Percentiles rank a stretch among this genome's conserved stretches.
phyloP scores from a whole-genome alignment of 2,329 filamentous ascomycete species.

The Alternaria metachromatica region DNA sequence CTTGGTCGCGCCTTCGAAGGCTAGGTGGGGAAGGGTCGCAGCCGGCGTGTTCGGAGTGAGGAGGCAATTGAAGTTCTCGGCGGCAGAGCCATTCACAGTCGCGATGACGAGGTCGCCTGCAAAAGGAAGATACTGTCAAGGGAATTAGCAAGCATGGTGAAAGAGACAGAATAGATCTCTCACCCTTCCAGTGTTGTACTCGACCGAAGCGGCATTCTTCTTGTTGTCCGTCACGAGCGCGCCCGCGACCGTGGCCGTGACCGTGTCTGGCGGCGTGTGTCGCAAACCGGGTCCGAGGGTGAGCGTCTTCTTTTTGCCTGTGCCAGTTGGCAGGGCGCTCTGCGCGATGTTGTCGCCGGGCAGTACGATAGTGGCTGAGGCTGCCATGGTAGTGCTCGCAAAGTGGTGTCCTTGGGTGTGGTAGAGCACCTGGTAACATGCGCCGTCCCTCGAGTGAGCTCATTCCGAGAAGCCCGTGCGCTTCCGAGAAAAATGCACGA shows the following conservation, averaged over 20 bases:
- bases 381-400: conserved; percentile 56
- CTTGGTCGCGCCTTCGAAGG: conserved; percentile 92
- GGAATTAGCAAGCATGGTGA: conserved; percentile 20
- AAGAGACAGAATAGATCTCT: conserved; percentile 22
- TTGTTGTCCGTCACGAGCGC: conserved; percentile 70
- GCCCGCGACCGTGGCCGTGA: conserved; percentile 72
- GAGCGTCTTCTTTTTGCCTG: conserved; percentile 69
- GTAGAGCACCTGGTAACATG: conserved; percentile 5
- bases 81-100: conserved; percentile 75
- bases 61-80: conserved; percentile 80
- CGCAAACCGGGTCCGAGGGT: conserved; percentile 85
- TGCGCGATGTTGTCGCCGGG: conserved; percentile 79
- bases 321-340: conserved; percentile 69
- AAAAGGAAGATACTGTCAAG: conserved; percentile 75
- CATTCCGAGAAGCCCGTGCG: conserved; percentile 19
- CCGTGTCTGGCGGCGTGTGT: conserved; percentile 77
- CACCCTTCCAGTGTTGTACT: conserved; percentile 73
- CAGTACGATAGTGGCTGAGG: conserved; percentile 69
- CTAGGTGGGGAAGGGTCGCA: conserved; percentile 80
- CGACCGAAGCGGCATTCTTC: conserved; percentile 82
- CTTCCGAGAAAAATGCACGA: conserved; percentile 20
- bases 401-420: conserved; percentile 2
- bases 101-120: conserved; percentile 89
- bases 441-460: conserved; percentile 16
- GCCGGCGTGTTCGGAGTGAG: conserved; percentile 69